These are phyloP conservation scores for Pichia sp. DNA, from an alignment of 1,139 yeast genomes.

Conservation along the genomic window DNA sequence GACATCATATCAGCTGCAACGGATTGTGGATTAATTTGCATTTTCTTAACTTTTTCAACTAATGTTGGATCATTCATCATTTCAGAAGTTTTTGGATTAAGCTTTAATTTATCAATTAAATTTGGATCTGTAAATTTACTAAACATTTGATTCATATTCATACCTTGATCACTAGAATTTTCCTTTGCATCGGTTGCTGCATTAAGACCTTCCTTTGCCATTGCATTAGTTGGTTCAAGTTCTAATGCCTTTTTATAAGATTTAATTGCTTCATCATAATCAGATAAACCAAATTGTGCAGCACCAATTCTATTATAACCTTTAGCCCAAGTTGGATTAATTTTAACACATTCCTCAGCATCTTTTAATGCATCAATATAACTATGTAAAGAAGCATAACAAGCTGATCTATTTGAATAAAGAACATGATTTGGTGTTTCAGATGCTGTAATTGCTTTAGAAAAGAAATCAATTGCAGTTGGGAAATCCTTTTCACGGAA, in stretches of 20 bases:
- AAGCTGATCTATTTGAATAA: conserved; percentile 91
- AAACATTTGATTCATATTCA: conserved; percentile 72
- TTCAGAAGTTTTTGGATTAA: conserved; percentile 83
- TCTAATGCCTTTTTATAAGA: conserved; percentile 79
- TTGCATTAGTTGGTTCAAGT: conserved; percentile 73
- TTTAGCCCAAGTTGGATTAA: conserved; percentile 86
- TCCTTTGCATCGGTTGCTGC: conserved; percentile 46
- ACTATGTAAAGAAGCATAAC: conserved; percentile 73
- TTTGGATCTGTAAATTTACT: conserved; percentile 55
- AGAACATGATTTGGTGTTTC: conserved; percentile 77
- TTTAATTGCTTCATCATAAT: conserved; percentile 60
- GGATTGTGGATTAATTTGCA: conserved; percentile 71
- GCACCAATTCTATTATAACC: conserved; percentile 94
- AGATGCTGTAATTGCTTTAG: conserved; percentile 85
- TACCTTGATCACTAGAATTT: conserved; percentile 30
- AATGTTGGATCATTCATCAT: conserved; percentile 83
- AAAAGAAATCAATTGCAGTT: conserved; percentile 72
- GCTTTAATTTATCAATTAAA: conserved; percentile 65
- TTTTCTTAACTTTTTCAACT: conserved; percentile 60
- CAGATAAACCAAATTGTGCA: conserved; percentile 81
- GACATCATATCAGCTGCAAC: conserved; percentile 56
- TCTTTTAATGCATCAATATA: conserved; percentile 72
- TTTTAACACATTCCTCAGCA: conserved; percentile 73
- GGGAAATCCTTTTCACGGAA: conserved; percentile 81
- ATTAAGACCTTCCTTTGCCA: conserved; percentile 79